Conservation (phyloP, 2,329 filamentous ascomycete species). For the Massarina eburnea region DNA sequence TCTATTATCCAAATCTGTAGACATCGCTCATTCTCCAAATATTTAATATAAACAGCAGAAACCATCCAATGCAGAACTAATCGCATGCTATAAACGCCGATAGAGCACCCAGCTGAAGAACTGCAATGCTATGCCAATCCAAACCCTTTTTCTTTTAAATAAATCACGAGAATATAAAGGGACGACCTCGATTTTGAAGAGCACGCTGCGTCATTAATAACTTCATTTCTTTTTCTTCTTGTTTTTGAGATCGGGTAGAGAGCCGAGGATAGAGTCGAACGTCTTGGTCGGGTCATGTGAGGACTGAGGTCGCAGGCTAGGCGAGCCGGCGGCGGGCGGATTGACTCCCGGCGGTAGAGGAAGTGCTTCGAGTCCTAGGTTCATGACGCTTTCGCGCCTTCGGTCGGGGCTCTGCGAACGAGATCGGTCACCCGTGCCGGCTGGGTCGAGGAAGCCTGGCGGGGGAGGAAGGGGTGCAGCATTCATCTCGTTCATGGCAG, state of each 20-base stretch:
- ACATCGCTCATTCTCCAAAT: neutral
- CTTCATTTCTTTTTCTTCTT: constrained; percentile 35
- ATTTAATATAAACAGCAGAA: neutral
- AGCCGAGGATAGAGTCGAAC: constrained; percentile 52
- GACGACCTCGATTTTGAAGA: neutral
- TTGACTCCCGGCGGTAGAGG: constrained; percentile 48
- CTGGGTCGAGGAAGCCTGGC: constrained; percentile 29
- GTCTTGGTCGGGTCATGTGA: constrained; percentile 48
- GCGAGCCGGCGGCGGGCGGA: constrained; percentile 35
- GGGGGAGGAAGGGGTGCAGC: constrained; percentile 35
- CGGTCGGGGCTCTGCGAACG: constrained; percentile 33
- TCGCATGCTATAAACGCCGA: neutral
- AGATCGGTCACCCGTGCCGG: constrained; percentile 12
- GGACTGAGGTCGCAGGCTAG: constrained; percentile 28
- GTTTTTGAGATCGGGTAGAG: constrained; percentile 20
- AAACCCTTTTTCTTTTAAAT: neutral
- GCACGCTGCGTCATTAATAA: neutral
- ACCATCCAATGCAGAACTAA: neutral
- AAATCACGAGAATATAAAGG: too few species aligned
- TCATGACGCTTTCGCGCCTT: constrained; percentile 48
- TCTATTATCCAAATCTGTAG: neutral
- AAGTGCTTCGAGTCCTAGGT: constrained; percentile 50
- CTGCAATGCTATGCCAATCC: neutral
- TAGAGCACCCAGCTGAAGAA: neutral
- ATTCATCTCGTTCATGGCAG: constrained; percentile 38